phyloP scores from a whole-genome alignment of 2,329 filamentous ascomycete species.

The Albophoma yamanashiensis region DNA sequence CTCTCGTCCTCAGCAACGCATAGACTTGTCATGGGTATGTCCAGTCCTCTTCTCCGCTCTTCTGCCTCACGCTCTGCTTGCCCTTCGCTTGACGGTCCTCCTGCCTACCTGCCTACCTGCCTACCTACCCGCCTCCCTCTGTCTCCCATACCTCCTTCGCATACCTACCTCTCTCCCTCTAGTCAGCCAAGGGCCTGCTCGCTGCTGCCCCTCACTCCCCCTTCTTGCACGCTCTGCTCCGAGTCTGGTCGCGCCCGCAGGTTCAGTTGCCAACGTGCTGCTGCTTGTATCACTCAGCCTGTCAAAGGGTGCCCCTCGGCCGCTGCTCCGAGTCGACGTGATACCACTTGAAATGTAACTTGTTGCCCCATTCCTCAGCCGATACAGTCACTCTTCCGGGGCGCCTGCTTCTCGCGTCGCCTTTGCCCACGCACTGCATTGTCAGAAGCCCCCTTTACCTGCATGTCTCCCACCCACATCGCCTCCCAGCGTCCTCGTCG shows the following conservation, averaged over 20 bases:
- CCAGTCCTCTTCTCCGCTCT: conserved; percentile 4
- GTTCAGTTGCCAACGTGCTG: background rate
- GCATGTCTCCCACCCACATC: conserved; percentile 35
- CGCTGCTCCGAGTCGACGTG: conserved; percentile 17
- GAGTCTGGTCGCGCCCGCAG: background rate
- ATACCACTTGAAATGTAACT: conserved; percentile 24
- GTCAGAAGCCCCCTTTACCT: conserved; percentile 27
- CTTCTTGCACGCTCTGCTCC: background rate
- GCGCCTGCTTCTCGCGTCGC: conserved; percentile 18
- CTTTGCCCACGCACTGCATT: conserved; percentile 22
- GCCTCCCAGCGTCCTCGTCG: conserved; percentile 26
- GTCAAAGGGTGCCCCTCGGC: background rate
- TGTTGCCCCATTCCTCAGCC: conserved; percentile 18
- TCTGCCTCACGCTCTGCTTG: conserved; percentile 1
- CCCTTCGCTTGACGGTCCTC: background rate
- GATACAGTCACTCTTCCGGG: conserved; percentile 11
- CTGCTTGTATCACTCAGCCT: background rate
- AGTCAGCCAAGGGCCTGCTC: background rate
- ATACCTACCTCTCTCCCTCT: background rate
- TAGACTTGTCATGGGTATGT: conserved; percentile 13
- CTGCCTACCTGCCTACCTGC: background rate
- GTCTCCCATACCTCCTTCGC: background rate
- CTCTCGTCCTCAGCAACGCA: conserved; percentile 8
- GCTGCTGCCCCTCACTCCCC: background rate
- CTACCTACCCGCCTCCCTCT: background rate